Conservation (phyloP, 352 stramenopile genomes). For the Heterotrichella gracilis region DNA sequence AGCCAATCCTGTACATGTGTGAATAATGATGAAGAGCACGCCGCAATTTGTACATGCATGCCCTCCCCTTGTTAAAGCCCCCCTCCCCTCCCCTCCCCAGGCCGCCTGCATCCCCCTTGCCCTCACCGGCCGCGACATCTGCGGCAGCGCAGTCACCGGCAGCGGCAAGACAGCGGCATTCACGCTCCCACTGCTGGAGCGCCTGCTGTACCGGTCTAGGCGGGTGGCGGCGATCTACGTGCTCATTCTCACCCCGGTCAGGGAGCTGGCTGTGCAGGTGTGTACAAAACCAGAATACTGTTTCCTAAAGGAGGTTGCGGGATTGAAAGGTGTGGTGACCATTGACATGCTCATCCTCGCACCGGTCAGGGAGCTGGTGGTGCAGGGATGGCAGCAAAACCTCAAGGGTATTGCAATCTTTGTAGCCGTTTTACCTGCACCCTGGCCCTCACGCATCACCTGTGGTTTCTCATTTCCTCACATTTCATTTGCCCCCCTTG, state of each 20-base stretch:
- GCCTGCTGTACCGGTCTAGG: slow-evolving; percentile 53
- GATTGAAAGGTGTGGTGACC: slow-evolving; percentile 12
- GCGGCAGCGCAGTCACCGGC: slow-evolving; percentile 68
- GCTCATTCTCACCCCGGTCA: slow-evolving; percentile 78
- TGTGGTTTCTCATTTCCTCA: neutral
- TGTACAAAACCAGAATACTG: too few species aligned
- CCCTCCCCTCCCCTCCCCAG: slow-evolving; percentile 27
- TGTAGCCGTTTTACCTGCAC: too few species aligned
- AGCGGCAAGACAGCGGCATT: slow-evolving; percentile 93
- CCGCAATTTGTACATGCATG: neutral
- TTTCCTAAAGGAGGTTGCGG: slow-evolving; percentile 15
- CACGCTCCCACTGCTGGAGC: slow-evolving; percentile 72
- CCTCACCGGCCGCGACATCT: slow-evolving; percentile 77
- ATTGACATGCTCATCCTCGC: too few species aligned
- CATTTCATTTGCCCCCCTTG: neutral
- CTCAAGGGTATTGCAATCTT: too few species aligned
- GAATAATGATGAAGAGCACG: neutral
- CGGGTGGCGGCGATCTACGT: slow-evolving; percentile 48
- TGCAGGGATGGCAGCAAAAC: too few species aligned
- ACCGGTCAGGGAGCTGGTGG: too few species aligned
- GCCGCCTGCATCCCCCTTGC: slow-evolving; percentile 60
- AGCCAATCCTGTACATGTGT: neutral
- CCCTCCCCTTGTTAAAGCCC: too few species aligned
- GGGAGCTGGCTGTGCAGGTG: slow-evolving; percentile 64
- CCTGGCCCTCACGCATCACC: neutral